Evolutionary conservation across 2,329 filamentous ascomycete genomes (phyloP).

Genomic region (Stachybotrys echinatus): DNA sequence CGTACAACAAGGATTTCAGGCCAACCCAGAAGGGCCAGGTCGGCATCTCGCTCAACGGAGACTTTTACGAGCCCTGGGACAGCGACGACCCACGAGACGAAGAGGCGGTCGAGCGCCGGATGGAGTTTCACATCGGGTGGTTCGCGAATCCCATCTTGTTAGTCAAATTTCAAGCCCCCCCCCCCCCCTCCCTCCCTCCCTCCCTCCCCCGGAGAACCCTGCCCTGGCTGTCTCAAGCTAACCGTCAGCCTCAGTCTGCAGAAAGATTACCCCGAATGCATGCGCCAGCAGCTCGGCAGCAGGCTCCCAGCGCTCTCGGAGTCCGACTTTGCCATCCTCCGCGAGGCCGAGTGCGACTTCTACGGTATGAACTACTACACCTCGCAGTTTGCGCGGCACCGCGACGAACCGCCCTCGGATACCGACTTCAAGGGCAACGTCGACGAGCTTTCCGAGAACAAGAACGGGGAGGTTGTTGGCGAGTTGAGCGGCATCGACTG

Average conservation of each 20-base stretch:
- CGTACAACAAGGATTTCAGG: slow-evolving; percentile 26
- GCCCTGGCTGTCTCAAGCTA: neutral
- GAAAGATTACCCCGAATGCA: slow-evolving; percentile 27
- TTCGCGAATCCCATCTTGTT: slow-evolving; percentile 32
- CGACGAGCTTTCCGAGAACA: slow-evolving; percentile 23
- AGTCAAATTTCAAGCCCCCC: neutral
- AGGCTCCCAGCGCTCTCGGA: slow-evolving; percentile 23
- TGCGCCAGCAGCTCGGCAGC: slow-evolving; percentile 26
- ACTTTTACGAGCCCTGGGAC: slow-evolving; percentile 32
- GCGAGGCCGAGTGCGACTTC: slow-evolving; percentile 21
- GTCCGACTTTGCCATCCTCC: slow-evolving; percentile 17
- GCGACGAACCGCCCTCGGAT: slow-evolving; percentile 11
- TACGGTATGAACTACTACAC: slow-evolving; percentile 38
- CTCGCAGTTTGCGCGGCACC: slow-evolving; percentile 25
- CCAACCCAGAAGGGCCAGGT: slow-evolving; percentile 22
- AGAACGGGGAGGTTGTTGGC: slow-evolving; percentile 20
- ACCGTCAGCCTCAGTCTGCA: slow-evolving; percentile 11
- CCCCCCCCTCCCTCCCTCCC: neutral
- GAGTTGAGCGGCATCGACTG: slow-evolving; percentile 25
- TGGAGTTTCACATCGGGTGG: slow-evolving; percentile 34
- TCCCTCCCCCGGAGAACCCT: neutral
- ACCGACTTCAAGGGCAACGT: slow-evolving; percentile 28
- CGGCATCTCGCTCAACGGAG: slow-evolving; percentile 30
- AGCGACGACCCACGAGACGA: slow-evolving; percentile 13
- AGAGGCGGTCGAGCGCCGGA: slow-evolving; percentile 25